These are phyloP conservation scores for Ceratobasidium sp. DNA, from an alignment of 1,284 basidiomycete species.

Conservation along the genomic window DNA sequence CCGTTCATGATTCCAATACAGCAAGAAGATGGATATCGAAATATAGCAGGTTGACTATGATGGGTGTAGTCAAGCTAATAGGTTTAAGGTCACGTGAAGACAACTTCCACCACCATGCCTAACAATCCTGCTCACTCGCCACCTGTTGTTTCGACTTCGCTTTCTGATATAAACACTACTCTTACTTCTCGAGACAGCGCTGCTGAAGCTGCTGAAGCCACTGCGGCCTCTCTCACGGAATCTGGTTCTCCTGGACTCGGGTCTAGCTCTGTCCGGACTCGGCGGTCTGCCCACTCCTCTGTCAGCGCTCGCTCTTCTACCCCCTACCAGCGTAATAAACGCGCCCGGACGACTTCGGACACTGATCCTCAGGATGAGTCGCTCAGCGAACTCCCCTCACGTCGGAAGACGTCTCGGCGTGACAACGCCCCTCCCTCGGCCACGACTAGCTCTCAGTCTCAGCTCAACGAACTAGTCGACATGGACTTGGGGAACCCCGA, in stretches of 20 bases:
- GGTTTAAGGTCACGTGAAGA: too few relatives aligned
- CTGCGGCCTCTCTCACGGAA: neutral
- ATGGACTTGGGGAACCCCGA: neutral
- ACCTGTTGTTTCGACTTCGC: neutral
- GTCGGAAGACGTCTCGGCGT: neutral
- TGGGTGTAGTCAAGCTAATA: too few relatives aligned
- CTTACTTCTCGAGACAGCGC: neutral
- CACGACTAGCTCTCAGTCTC: neutral
- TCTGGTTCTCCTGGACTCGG: neutral
- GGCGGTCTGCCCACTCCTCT: neutral
- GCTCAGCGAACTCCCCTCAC: neutral
- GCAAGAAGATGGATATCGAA: too few relatives aligned
- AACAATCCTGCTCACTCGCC: slow-evolving; percentile 3
- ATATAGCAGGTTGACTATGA: too few relatives aligned
- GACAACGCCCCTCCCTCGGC: neutral
- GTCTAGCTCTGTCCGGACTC: neutral
- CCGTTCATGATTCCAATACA: too few relatives aligned
- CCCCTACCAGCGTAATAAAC: neutral
- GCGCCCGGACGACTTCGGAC: neutral
- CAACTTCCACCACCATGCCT: too few relatives aligned
- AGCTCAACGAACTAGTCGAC: neutral
- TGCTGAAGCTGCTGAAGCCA: neutral
- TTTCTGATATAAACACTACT: neutral
- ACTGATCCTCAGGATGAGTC: neutral
- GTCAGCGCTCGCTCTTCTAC: neutral